A percentile compares a stretch with the other conserved stretches of the same genome.
Conservation (phyloP, 192 early-diverging fungal species). For the Blastocladiella britannica region DNA sequence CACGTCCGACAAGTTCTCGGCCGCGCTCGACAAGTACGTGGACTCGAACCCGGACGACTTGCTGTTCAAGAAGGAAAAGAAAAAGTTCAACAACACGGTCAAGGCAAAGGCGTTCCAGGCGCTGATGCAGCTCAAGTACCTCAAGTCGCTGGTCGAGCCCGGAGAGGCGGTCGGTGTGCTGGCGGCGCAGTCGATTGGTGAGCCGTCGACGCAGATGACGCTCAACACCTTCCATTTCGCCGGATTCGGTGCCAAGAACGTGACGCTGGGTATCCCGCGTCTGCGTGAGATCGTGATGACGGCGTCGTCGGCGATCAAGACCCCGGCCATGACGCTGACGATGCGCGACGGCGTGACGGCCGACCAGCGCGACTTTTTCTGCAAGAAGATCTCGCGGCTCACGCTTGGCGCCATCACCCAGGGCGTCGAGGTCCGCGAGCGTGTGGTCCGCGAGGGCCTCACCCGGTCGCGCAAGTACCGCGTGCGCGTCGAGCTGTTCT, state of each 20-base stretch:
- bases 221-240: conserved; percentile 99
- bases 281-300: conserved; percentile 99
- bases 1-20: conserved; percentile 69
- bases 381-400: conserved; percentile 49
- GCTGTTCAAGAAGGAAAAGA: conserved; percentile 24
- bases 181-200: conserved; percentile 92
- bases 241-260: conserved; percentile 92
- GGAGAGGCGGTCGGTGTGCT: conserved; percentile 95
- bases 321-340: conserved; percentile 82
- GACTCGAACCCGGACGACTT: conserved; percentile 14
- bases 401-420: conserved; percentile 70
- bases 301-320: conserved; percentile 69
- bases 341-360: conserved; percentile 41
- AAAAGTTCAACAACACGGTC: conserved; percentile 29
- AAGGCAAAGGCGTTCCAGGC: conserved; percentile 57
- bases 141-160: conserved; percentile 81
- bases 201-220: conserved; percentile 99
- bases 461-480: conserved; percentile 52
- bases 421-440: conserved; percentile 61
- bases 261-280: conserved; percentile 98
- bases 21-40: conserved; percentile 35
- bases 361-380: conserved; percentile 37
- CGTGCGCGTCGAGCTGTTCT: conserved; percentile 69
- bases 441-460: conserved; percentile 28
- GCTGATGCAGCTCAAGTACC: conserved; percentile 88